Conservation (phyloP, 257 asterid species). For the Jacaranda copaia region DNA sequence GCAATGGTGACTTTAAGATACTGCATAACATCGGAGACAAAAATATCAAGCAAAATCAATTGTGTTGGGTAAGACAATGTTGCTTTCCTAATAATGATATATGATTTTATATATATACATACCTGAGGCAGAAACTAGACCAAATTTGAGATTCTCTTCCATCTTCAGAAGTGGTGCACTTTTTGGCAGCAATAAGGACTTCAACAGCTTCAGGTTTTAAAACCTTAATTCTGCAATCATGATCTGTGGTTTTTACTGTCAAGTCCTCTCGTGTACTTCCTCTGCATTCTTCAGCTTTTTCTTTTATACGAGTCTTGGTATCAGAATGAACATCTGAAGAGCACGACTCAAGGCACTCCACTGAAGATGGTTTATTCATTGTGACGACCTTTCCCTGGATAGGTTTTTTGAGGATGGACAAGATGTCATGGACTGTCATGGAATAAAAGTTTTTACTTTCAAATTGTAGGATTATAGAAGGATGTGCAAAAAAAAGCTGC, state of each 20-base stretch:
- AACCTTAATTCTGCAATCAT: slow-evolving; percentile 29
- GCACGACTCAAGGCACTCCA: slow-evolving; percentile 39
- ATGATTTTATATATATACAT: not conserved
- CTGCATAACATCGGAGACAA: not conserved
- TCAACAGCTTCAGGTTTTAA: slow-evolving; percentile 50
- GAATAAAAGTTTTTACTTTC: slow-evolving; percentile 33
- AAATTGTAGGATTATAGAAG: slow-evolving; percentile 15
- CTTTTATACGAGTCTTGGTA: slow-evolving; percentile 40
- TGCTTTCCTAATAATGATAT: not conserved
- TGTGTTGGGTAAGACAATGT: not conserved
- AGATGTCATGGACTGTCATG: slow-evolving; percentile 75
- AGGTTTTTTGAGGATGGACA: slow-evolving; percentile 74
- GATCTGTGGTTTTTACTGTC: slow-evolving; percentile 42
- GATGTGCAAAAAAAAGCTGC: slow-evolving; percentile 22
- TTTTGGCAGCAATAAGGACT: slow-evolving; percentile 34
- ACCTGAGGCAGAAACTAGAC: slow-evolving; percentile 49
- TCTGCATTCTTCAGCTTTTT: slow-evolving; percentile 41
- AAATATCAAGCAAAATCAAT: not conserved
- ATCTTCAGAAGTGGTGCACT: slow-evolving; percentile 34
- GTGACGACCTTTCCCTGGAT: slow-evolving; percentile 42
- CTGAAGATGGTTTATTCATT: slow-evolving; percentile 40
- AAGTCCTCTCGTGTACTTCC: slow-evolving; percentile 37
- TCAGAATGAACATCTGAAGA: slow-evolving; percentile 53
- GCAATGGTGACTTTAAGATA: slow-evolving; percentile 21
- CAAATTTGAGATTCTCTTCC: slow-evolving; percentile 36